Percentiles rank a stretch among this genome's conserved stretches.
Evolutionary conservation across 257 asterid species (phyloP).

Genomic region (Lithospermum erythrorhizon): DNA sequence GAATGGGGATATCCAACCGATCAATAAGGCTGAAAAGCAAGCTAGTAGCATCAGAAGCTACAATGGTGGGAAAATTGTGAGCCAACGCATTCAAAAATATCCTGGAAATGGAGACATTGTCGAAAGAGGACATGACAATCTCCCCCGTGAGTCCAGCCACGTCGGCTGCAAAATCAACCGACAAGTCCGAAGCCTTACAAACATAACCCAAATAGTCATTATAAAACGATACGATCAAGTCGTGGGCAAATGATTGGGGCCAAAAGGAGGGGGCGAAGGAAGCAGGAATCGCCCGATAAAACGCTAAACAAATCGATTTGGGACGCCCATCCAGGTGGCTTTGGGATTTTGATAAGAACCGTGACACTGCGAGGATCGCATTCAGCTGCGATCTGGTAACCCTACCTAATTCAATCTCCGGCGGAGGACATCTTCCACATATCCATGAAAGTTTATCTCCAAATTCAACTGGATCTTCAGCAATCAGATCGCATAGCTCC

Average conservation of each 20-base stretch:
- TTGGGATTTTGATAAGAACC: conserved; percentile 72
- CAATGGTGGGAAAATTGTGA: conserved; percentile 60
- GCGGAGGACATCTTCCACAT: conserved; percentile 85
- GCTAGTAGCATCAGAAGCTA: conserved; percentile 54
- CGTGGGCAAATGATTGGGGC: conserved; percentile 76
- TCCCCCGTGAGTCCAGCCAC: conserved; percentile 73
- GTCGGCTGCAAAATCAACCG: conserved; percentile 53
- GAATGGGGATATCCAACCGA: conserved; percentile 44
- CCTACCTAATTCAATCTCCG: conserved; percentile 75
- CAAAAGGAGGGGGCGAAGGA: conserved; percentile 58
- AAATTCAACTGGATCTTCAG: conserved; percentile 52
- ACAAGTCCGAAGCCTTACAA: conserved; percentile 45
- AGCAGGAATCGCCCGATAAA: conserved; percentile 67
- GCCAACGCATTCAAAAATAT: conserved; percentile 59
- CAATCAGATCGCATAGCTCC: conserved; percentile 86
- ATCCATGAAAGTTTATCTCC: conserved; percentile 67
- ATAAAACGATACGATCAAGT: conserved; percentile 56
- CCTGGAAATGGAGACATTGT: conserved; percentile 33
- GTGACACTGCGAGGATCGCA: conserved; percentile 65
- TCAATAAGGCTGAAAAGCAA: conserved; percentile 58
- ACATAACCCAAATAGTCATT: conserved; percentile 52
- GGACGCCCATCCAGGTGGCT: conserved; percentile 49
- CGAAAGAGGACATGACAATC: conserved; percentile 44
- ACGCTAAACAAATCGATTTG: conserved; percentile 59
- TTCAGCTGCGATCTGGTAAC: conserved; percentile 86